phyloP scores from a whole-genome alignment of 495 filamentous ascomycete species.

The Thermothielavioides terrestris region DNA sequence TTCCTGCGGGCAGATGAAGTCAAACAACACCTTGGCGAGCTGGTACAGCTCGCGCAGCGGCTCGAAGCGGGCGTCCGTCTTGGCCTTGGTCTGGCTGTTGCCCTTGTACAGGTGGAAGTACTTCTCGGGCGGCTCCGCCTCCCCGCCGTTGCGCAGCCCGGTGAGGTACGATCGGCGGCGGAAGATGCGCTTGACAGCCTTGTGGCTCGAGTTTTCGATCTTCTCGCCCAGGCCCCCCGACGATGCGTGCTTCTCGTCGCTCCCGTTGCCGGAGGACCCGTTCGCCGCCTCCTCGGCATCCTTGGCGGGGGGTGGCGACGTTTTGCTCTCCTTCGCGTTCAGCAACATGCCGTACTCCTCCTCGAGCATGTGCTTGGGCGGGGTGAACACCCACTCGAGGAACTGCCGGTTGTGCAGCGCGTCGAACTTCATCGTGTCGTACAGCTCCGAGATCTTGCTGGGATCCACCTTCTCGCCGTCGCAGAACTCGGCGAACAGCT shows the following conservation, averaged over 20 bases:
- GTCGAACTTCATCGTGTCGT: constrained; percentile 99
- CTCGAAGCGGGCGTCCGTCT: constrained; percentile 73
- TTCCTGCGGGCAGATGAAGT: constrained; percentile 97
- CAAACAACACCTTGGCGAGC: constrained; percentile 88
- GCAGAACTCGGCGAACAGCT: constrained; percentile 92
- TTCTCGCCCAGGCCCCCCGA: constrained; percentile 22
- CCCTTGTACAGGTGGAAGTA: constrained; percentile 86
- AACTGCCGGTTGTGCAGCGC: constrained; percentile 94
- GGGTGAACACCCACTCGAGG: constrained; percentile 96
- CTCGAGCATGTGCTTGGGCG: constrained; percentile 56
- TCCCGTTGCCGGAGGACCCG: background rate
- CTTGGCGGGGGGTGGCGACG: constrained; percentile 19
- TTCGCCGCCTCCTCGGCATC: constrained; percentile 30
- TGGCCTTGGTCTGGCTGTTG: constrained; percentile 65
- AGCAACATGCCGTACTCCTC: constrained; percentile 46
- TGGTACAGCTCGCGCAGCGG: constrained; percentile 89
- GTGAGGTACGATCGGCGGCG: constrained; percentile 43
- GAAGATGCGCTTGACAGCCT: constrained; percentile 45
- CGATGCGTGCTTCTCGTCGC: background rate
- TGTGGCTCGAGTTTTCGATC: constrained; percentile 26
- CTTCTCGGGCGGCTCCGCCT: constrained; percentile 46
- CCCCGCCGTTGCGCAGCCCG: constrained; percentile 27
- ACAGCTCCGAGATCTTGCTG: constrained; percentile 94
- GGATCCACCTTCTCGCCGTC: constrained; percentile 97
- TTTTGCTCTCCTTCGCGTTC: constrained; percentile 30